Evolutionary conservation across 73 alveolate genomes (phyloP).

Genomic region (Effrenium voratum): DNA sequence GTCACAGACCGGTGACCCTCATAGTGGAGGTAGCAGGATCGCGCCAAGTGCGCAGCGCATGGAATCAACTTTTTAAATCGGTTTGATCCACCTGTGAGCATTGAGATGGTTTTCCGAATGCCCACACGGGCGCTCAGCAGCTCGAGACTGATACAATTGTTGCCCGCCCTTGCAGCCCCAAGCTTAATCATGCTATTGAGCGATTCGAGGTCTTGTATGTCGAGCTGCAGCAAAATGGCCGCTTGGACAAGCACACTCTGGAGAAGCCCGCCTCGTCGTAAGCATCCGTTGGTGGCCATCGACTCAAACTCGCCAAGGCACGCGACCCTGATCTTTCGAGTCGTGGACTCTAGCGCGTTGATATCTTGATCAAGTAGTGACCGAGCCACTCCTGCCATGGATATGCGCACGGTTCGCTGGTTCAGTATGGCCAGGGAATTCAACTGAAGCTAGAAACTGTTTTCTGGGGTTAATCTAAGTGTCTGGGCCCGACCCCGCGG

Average conservation of each 20-base stretch:
- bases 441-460: not conserved
- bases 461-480: not conserved
- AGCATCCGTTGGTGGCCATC: not conserved
- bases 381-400: not conserved
- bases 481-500: not conserved
- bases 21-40: not conserved
- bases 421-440: not conserved
- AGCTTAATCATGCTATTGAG: conserved; percentile 22
- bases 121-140: conserved; percentile 11
- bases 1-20: not conserved
- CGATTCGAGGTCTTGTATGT: conserved; percentile 21
- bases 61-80: not conserved
- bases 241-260: not conserved
- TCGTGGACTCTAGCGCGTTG: not conserved
- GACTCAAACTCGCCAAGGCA: not conserved
- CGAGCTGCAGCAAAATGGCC: not conserved
- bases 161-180: not conserved
- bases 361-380: not conserved
- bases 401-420: not conserved
- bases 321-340: not conserved
- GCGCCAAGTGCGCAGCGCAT: not conserved
- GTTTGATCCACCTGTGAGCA: not conserved
- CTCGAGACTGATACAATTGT: not conserved
- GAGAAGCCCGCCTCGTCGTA: not conserved
- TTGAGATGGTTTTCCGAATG: not conserved